These are phyloP conservation scores for Yamadazyma kanchanaburiensis DNA, from an alignment of 1,139 yeast genomes.

Conservation along the genomic window DNA sequence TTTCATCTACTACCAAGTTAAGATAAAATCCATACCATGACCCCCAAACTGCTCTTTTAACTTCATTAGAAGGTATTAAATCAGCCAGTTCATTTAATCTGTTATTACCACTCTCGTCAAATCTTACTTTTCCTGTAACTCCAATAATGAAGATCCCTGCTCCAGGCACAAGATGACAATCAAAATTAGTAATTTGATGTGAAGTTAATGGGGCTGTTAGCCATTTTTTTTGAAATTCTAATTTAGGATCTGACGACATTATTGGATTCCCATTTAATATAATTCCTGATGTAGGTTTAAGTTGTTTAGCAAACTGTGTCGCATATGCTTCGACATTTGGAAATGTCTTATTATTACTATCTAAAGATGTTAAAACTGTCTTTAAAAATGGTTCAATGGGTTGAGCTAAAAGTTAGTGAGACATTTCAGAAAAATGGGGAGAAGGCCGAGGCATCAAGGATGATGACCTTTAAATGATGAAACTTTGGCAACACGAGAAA, in stretches of 20 bases:
- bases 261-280: constrained; percentile 67
- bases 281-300: constrained; percentile 47
- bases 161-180: constrained; percentile 72
- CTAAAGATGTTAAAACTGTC: constrained; percentile 35
- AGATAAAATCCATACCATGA: constrained; percentile 67
- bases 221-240: constrained; percentile 67
- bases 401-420: constrained; percentile 29
- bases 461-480: too few species aligned
- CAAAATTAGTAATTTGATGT: constrained; percentile 61
- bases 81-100: constrained; percentile 61
- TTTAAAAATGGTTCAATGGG: constrained; percentile 46
- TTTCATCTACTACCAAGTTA: constrained; percentile 57
- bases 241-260: constrained; percentile 45
- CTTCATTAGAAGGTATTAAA: constrained; percentile 19
- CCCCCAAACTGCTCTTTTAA: constrained; percentile 51
- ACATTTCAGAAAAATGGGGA: neutral
- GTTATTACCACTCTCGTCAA: constrained; percentile 70
- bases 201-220: constrained; percentile 55
- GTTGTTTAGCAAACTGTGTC: constrained; percentile 45
- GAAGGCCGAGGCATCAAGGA: too few species aligned
- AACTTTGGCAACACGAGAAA: too few species aligned
- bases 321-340: constrained; percentile 49
- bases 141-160: constrained; percentile 53
- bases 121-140: constrained; percentile 62
- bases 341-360: constrained; percentile 25